Evolutionary conservation across 73 alveolate genomes (phyloP).

Genomic region (Tetrahymena malaccensis): DNA sequence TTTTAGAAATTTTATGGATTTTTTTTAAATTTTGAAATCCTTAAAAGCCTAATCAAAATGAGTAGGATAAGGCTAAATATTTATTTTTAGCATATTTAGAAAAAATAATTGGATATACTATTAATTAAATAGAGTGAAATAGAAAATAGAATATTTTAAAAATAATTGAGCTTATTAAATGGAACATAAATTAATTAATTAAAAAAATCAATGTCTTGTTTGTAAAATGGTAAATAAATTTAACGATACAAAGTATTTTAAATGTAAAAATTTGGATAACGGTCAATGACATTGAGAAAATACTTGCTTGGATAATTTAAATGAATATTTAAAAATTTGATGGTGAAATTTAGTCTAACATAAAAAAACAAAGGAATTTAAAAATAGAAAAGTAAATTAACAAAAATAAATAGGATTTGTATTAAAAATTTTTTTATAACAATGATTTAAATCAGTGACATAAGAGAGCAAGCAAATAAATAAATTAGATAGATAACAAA

Average conservation of each 20-base stretch:
- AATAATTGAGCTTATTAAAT: too few relatives aligned
- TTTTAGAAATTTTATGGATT: too few relatives aligned
- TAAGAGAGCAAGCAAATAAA: background rate
- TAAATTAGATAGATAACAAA: background rate
- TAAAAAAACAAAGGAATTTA: background rate
- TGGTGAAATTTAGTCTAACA: background rate
- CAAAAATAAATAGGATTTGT: background rate
- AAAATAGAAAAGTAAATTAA: background rate
- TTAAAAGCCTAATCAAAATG: too few relatives aligned
- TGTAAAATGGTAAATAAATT: background rate
- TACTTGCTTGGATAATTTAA: background rate
- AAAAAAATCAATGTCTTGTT: too few relatives aligned
- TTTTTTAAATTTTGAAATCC: too few relatives aligned
- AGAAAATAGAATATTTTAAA: too few relatives aligned
- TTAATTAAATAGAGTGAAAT: too few relatives aligned
- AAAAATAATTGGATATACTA: too few relatives aligned
- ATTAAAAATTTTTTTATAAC: too few relatives aligned
- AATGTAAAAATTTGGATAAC: background rate
- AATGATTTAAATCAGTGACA: background rate
- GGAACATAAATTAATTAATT: too few relatives aligned
- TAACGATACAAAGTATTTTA: background rate
- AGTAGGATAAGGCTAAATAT: too few relatives aligned
- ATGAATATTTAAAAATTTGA: background rate
- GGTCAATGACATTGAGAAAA: background rate
- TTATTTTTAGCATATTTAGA: too few relatives aligned